A percentile compares a stretch with the other conserved stretches of the same genome.
Conservation (phyloP, 306 rosid species). For the Trifolium pratense region DNA sequence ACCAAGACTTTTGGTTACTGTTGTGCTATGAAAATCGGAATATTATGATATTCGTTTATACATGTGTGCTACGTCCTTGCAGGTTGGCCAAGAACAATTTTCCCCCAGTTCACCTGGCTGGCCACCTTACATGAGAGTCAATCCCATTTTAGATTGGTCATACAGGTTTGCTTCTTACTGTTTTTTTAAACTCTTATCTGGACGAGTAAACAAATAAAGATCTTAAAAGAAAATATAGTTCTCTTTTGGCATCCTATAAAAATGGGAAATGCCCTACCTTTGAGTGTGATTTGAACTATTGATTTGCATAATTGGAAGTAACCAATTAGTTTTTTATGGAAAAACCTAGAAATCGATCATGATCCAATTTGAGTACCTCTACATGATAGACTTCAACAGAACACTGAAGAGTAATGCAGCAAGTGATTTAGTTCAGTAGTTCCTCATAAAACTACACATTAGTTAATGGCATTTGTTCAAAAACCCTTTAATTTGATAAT, state of each 20-base stretch:
- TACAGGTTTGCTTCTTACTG: slow-evolving; percentile 56
- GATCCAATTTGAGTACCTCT: too few species aligned
- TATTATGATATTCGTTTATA: slow-evolving; percentile 19
- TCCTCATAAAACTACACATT: too few species aligned
- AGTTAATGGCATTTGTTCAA: slow-evolving; percentile 14
- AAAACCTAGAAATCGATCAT: too few species aligned
- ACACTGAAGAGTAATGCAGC: too few species aligned
- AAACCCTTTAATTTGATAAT: slow-evolving; percentile 27
- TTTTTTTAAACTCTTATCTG: slow-evolving; percentile 25
- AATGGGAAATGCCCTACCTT: too few species aligned
- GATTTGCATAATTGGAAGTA: too few species aligned
- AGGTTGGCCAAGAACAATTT: slow-evolving; percentile 98
- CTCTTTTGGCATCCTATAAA: slow-evolving; percentile 19
- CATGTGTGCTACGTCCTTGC: slow-evolving; percentile 42
- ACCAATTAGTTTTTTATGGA: too few species aligned
- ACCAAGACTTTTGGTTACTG: slow-evolving; percentile 25
- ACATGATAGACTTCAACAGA: too few species aligned
- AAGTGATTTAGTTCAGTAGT: too few species aligned
- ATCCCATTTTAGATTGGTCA: slow-evolving; percentile 98
- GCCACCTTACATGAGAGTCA: slow-evolving; percentile 98
- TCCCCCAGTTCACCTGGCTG: slow-evolving; percentile 96
- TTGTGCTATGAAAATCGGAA: slow-evolving; percentile 9
- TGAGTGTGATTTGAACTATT: too few species aligned
- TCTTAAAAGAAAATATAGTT: neutral
- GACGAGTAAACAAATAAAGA: slow-evolving; percentile 29